phyloP scores from a whole-genome alignment of 257 asterid species.

The Thymus mandschuricus region DNA sequence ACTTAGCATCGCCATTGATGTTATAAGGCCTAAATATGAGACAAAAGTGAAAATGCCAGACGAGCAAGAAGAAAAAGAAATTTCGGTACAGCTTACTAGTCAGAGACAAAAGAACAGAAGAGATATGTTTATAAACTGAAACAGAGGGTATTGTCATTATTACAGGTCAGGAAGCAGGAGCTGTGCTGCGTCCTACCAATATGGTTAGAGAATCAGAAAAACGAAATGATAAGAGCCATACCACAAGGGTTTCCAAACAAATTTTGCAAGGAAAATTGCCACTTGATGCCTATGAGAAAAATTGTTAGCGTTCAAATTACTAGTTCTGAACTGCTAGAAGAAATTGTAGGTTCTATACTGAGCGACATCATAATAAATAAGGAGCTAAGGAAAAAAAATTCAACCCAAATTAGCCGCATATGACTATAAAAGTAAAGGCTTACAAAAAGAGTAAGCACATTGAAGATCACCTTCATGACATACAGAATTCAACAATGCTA shows the following conservation, averaged over 20 bases:
- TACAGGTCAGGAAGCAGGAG: conserved; percentile 83
- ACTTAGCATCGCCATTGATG: conserved; percentile 42
- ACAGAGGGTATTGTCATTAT: conserved; percentile 70
- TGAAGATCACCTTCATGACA: conserved; percentile 31
- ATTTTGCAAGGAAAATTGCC: conserved; percentile 40
- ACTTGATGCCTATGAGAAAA: conserved; percentile 87
- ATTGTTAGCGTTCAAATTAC: conserved; percentile 70
- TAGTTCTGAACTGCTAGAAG: conserved; percentile 68
- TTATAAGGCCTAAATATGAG: conserved; percentile 58
- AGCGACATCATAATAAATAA: conserved; percentile 41
- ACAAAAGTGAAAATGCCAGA: background rate
- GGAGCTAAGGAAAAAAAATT: background rate
- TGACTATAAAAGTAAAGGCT: background rate
- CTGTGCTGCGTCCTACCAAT: conserved; percentile 91
- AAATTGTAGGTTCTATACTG: conserved; percentile 78
- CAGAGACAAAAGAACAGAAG: background rate
- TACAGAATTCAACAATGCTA: conserved; percentile 4
- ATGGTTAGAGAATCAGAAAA: background rate
- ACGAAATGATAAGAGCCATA: background rate
- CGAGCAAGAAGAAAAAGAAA: background rate
- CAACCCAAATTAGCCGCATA: background rate
- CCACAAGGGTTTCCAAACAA: background rate
- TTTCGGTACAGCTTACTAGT: background rate
- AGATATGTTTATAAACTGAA: conserved; percentile 61
- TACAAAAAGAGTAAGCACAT: background rate